phyloP scores from a whole-genome alignment of 2,329 filamentous ascomycete genomes.

The Trichoderma pleuroti region DNA sequence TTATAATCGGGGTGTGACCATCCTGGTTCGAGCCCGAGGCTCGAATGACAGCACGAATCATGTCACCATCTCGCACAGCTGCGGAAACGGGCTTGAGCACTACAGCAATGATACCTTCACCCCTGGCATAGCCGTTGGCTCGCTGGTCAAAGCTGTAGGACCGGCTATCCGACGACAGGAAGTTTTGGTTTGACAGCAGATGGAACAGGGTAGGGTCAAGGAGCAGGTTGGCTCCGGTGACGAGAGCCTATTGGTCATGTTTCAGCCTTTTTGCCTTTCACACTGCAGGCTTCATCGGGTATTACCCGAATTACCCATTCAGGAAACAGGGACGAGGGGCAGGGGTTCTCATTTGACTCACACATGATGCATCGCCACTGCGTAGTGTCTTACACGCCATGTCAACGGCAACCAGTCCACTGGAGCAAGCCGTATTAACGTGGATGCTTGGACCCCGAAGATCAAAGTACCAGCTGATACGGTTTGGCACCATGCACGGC shows the following conservation, averaged over 20 bases:
- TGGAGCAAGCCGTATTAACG: slow-evolving; percentile 50
- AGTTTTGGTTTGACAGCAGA: not conserved
- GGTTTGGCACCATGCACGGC: slow-evolving; percentile 40
- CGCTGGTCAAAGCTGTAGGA: slow-evolving; percentile 22
- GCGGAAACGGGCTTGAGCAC: slow-evolving; percentile 48
- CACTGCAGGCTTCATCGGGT: too few species aligned
- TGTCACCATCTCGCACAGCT: slow-evolving; percentile 42
- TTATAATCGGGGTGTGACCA: slow-evolving; percentile 41
- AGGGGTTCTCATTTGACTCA: not conserved
- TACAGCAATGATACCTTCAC: slow-evolving; percentile 40
- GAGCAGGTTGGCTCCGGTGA: slow-evolving; percentile 24
- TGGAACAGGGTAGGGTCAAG: slow-evolving; percentile 22
- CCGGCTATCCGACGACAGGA: not conserved
- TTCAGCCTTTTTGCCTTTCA: too few species aligned
- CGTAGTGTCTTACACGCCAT: slow-evolving; percentile 29
- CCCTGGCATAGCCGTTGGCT: slow-evolving; percentile 42
- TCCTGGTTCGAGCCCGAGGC: slow-evolving; percentile 37
- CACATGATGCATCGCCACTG: slow-evolving; percentile 35
- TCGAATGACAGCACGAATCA: slow-evolving; percentile 38
- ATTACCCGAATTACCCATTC: not conserved
- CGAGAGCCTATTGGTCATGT: too few species aligned
- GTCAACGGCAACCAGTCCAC: slow-evolving; percentile 44
- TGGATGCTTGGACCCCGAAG: slow-evolving; percentile 45
- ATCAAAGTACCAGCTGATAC: slow-evolving; percentile 47
- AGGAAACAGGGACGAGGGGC: not conserved